These are phyloP conservation scores for Stenocarpella maydis DNA, from an alignment of 2,329 filamentous ascomycete species.

Conservation along the genomic window DNA sequence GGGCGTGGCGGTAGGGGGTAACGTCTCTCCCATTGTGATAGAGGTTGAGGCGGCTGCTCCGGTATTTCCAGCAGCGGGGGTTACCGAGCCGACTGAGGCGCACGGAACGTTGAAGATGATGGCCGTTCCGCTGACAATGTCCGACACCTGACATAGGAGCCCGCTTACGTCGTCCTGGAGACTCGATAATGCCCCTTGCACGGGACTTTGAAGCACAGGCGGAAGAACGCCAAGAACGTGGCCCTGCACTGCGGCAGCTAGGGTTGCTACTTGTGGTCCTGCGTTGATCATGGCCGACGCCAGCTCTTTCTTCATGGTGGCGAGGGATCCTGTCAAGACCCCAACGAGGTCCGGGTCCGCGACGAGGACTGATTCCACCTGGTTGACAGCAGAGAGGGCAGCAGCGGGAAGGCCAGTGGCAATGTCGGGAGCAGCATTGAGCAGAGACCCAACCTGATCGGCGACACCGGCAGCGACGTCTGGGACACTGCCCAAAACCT, in stretches of 20 bases:
- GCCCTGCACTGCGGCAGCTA: conserved; percentile 30
- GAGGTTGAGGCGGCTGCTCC: conserved; percentile 23
- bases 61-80: not conserved
- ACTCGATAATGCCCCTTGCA: conserved; percentile 23
- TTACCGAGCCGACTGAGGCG: not conserved
- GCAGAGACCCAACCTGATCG: conserved; percentile 31
- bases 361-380: conserved; percentile 29
- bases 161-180: conserved; percentile 18
- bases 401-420: conserved; percentile 34
- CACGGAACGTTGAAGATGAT: conserved; percentile 34
- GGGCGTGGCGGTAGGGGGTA: not conserved
- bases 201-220: conserved; percentile 28
- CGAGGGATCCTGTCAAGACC: conserved; percentile 16
- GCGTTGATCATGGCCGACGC: conserved; percentile 28
- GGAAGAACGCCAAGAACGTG: conserved; percentile 29
- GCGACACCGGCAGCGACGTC: conserved; percentile 32
- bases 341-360: conserved; percentile 10
- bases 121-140: conserved; percentile 30
- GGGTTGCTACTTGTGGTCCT: conserved; percentile 25
- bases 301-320: conserved; percentile 23
- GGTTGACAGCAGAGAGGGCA: conserved; percentile 30
- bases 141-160: conserved; percentile 30
- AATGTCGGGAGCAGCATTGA: conserved; percentile 32
- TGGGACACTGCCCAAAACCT: conserved; percentile 27
- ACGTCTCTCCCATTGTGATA: conserved; percentile 21